Evolutionary conservation across 2,329 filamentous ascomycete species (phyloP).

Genomic region (Trichoderma semiorbis): DNA sequence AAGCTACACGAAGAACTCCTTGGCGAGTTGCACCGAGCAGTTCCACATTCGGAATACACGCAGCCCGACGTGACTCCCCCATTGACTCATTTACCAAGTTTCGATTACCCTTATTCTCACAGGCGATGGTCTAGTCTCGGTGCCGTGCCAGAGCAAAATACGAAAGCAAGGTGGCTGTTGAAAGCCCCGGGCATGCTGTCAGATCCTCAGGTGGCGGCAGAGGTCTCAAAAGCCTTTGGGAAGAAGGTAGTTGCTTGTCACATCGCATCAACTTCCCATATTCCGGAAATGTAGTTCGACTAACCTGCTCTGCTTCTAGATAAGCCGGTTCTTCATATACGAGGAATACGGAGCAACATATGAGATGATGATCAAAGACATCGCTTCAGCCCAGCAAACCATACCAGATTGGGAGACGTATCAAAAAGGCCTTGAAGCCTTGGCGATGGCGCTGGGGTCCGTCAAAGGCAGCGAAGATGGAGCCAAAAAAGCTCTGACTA

Average conservation of each 20-base stretch:
- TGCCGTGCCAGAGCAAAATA: slow-evolving; percentile 41
- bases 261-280: not conserved
- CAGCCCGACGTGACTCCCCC: slow-evolving; percentile 32
- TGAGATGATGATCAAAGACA: slow-evolving; percentile 76
- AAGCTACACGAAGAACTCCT: slow-evolving; percentile 81
- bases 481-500: slow-evolving; percentile 71
- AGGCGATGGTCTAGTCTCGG: slow-evolving; percentile 49
- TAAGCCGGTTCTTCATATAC: slow-evolving; percentile 79
- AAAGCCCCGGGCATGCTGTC: slow-evolving; percentile 50
- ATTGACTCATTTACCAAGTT: slow-evolving; percentile 18
- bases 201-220: slow-evolving; percentile 57
- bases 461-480: slow-evolving; percentile 60
- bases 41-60: slow-evolving; percentile 66
- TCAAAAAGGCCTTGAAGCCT: slow-evolving; percentile 78
- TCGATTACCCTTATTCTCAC: slow-evolving; percentile 28
- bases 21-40: slow-evolving; percentile 64
- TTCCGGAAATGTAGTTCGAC: not conserved
- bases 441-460: slow-evolving; percentile 72
- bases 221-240: slow-evolving; percentile 59
- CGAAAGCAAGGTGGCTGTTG: slow-evolving; percentile 41
- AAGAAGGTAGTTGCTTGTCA: slow-evolving; percentile 46
- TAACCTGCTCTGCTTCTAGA: slow-evolving; percentile 44
- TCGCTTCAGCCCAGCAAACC: slow-evolving; percentile 64
- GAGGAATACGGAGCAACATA: slow-evolving; percentile 91
- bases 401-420: slow-evolving; percentile 74